Evolutionary conservation across 352 stramenopile genomes (phyloP).

Genomic region (Aphanomyces invadans): DNA sequence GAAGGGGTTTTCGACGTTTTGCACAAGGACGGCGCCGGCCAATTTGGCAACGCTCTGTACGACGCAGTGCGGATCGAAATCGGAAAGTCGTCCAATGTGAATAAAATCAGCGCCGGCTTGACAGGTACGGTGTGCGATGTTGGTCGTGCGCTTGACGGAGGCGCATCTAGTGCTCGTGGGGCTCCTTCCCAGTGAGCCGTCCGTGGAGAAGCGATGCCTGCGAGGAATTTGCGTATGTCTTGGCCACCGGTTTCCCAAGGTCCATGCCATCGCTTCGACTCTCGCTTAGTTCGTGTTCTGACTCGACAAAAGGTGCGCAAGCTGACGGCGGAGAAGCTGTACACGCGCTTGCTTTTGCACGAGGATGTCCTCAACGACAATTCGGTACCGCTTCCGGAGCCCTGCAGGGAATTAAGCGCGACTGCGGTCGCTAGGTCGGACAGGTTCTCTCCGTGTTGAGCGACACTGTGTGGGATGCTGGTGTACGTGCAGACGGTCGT

Average conservation of each 20-base stretch:
- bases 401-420: conserved; percentile 5
- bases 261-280: no score
- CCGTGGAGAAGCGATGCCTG: conserved; percentile 49
- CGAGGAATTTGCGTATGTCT: conserved; percentile 68
- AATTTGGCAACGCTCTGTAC: conserved; percentile 59
- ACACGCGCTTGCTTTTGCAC: conserved; percentile 68
- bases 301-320: conserved; percentile 60
- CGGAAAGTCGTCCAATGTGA: conserved; percentile 31
- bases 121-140: conserved; percentile 11
- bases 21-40: conserved; percentile 13
- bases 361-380: conserved; percentile 62
- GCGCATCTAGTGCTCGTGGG: conserved; percentile 43
- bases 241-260: conserved; percentile 73
- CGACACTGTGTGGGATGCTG: conserved; percentile 70
- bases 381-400: no score
- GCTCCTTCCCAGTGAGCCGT: conserved; percentile 51
- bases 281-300: no score
- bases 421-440: conserved; percentile 41
- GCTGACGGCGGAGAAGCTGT: conserved; percentile 70
- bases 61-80: conserved; percentile 59
- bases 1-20: conserved; percentile 1
- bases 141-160: neutral
- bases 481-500: conserved; percentile 33
- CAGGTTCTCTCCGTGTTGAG: conserved; percentile 67
- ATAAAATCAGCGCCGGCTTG: conserved; percentile 61